phyloP scores from a whole-genome alignment of 208 protist species.

The Acanthamoeba healyi region DNA sequence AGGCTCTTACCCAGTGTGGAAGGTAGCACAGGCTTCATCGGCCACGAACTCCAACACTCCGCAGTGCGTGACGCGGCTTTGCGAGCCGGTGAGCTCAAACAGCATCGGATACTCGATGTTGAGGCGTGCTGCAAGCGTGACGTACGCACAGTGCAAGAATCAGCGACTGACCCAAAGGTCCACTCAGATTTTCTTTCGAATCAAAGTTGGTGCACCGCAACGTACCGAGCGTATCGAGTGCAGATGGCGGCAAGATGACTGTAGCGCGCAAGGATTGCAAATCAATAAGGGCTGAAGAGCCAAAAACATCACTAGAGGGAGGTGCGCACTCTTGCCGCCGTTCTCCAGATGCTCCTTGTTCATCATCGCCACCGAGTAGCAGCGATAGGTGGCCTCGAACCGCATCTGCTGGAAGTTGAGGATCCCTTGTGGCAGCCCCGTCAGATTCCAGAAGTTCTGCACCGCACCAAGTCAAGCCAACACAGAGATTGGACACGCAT shows the following conservation, averaged over 20 bases:
- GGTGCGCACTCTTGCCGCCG: constrained; percentile 48
- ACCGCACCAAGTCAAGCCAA: too few species aligned
- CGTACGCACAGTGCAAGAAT: too few species aligned
- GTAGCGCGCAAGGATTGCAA: neutral
- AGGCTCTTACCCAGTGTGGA: constrained; percentile 77
- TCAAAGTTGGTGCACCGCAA: neutral
- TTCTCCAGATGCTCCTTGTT: constrained; percentile 65
- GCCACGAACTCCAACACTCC: constrained; percentile 86
- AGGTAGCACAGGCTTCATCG: constrained; percentile 83
- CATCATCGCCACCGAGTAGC: constrained; percentile 44
- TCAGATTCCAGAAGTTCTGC: constrained; percentile 49
- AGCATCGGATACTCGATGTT: constrained; percentile 81
- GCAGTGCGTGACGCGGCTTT: constrained; percentile 76
- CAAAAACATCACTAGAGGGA: neutral
- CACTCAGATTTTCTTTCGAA: neutral
- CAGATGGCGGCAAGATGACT: constrained; percentile 83
- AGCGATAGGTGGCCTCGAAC: constrained; percentile 6
- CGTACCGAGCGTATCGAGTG: constrained; percentile 78
- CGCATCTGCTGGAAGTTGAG: constrained; percentile 15
- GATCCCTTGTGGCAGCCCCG: neutral
- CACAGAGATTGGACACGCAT: neutral
- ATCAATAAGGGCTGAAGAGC: neutral
- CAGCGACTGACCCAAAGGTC: neutral
- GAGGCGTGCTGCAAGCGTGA: constrained; percentile 50
- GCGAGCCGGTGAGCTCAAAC: constrained; percentile 75